Evolutionary conservation across 495 filamentous ascomycete species (phyloP), one percentile per base, ranked within the genome.

Genomic region (Lasiosphaeria hispida): DNA sequence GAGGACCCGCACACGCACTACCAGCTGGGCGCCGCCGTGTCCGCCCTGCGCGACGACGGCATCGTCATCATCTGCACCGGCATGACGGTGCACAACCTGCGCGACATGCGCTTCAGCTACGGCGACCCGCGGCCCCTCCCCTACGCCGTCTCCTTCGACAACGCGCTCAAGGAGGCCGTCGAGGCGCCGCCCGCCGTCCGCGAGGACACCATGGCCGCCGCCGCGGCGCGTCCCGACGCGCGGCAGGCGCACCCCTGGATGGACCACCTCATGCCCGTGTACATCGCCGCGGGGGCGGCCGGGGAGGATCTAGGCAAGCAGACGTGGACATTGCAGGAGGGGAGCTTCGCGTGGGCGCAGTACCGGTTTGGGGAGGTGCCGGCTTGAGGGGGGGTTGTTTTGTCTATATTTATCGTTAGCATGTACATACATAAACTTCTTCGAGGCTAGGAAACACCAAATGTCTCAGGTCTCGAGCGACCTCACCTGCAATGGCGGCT

Each of bases 11-110:
- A 83, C 50, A 79, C 83, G 66, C 90, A 94, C 69, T 88, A 88
- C 69, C 72, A 74, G 0, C 80, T 94, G 4, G 91, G 91, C 0
- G 75, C 83, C 59, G 89, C 89, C 10, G 74, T 96, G 4, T 67
- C 83, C 2, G 61, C 71, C 18, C 83, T 95, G 5, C 85, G 91
- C 23, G 84, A 88, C 37, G 83, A 92, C 58, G 82, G 83, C 44
- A 80, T 94, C 48, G 75, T 89, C 35, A 85, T 95, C 47, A 84
- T 96, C 42, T 81, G 82, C 15, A 86, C 88, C 0, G 90, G 91
- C n/a, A 92, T 93, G 90, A 87, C 87, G 1, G 91, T 92, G 18
- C 91, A 94, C 65, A 94, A 94, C 66, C 77, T 92, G 38, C 79
- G 84, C n/a, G 89, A 91, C 62, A 18, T 87, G 58, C 75, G 76